Conservation (phyloP, 1,284 basidiomycete genomes). For the Ustilago nuda region DNA sequence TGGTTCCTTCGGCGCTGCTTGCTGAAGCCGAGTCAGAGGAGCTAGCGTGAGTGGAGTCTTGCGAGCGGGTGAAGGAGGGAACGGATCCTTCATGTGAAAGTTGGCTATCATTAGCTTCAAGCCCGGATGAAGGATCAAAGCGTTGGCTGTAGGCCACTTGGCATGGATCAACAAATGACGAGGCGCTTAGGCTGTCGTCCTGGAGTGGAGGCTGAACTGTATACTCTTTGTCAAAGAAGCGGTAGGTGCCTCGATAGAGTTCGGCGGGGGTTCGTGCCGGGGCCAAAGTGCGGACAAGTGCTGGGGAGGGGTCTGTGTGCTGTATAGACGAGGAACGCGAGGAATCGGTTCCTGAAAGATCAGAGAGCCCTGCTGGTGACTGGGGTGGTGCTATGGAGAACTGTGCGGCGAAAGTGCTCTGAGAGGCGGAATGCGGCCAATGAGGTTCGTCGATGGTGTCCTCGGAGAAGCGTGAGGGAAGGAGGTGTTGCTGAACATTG, state of each 20-base stretch:
- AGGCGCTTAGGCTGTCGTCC: background rate
- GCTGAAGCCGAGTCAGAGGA: constrained; percentile 28
- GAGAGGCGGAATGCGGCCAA: constrained; percentile 25
- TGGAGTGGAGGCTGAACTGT: constrained; percentile 18
- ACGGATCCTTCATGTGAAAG: constrained; percentile 37
- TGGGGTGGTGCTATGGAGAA: constrained; percentile 19
- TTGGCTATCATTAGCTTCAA: constrained; percentile 13
- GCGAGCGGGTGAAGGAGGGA: constrained; percentile 34
- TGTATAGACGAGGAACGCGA: constrained; percentile 28
- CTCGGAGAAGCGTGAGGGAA: constrained; percentile 42
- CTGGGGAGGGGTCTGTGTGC: constrained; percentile 3
- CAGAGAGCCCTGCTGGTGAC: constrained; percentile 18
- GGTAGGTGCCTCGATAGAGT: constrained; percentile 50
- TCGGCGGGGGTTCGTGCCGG: constrained; percentile 15
- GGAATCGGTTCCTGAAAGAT: constrained; percentile 6
- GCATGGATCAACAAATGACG: background rate
- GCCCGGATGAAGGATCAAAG: constrained; percentile 16
- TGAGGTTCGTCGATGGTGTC: constrained; percentile 42
- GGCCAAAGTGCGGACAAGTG: background rate
- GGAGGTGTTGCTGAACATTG: constrained; percentile 12
- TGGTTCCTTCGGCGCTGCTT: constrained; percentile 16
- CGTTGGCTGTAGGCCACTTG: background rate
- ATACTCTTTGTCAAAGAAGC: constrained; percentile 50
- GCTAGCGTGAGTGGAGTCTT: constrained; percentile 29
- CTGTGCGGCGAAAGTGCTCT: constrained; percentile 27